Conservation (phyloP, 805 yeast genomes). For the Suhomyces emberorum region DNA sequence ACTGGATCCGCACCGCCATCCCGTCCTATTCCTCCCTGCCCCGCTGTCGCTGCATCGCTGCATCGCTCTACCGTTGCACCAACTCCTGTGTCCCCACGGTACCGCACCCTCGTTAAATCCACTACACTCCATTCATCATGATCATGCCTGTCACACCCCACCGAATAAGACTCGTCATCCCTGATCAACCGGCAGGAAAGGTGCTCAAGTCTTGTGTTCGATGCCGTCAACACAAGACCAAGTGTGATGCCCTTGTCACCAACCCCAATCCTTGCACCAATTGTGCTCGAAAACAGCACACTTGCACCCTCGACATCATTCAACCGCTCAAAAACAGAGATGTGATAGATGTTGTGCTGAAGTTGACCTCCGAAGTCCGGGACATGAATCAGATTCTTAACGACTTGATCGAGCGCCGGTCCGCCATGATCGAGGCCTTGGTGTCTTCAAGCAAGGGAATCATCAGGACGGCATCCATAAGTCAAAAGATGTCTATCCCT, state of each 20-base stretch:
- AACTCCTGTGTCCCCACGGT: no score
- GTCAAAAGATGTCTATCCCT: conserved; percentile 6
- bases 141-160: conserved; percentile 12
- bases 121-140: conserved; percentile 6
- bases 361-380: conserved; percentile 24
- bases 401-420: conserved; percentile 20
- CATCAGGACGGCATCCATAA: neutral
- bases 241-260: conserved; percentile 54
- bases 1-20: no score
- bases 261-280: conserved; percentile 56
- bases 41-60: no score
- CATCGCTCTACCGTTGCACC: no score
- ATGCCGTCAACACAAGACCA: conserved; percentile 65
- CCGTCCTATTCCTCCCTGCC: no score
- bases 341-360: conserved; percentile 25
- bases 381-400: conserved; percentile 22
- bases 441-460: conserved; percentile 7
- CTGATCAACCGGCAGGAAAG: conserved; percentile 13
- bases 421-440: conserved; percentile 14
- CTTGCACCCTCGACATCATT: conserved; percentile 55
- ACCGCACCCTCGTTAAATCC: no score
- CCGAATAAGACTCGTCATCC: conserved; percentile 12
- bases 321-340: conserved; percentile 44
- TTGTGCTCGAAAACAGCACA: conserved; percentile 49
- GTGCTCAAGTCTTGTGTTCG: conserved; percentile 53